phyloP scores from a whole-genome alignment of 176 grass and related monocot genomes.

The Musa schizocarpa region DNA sequence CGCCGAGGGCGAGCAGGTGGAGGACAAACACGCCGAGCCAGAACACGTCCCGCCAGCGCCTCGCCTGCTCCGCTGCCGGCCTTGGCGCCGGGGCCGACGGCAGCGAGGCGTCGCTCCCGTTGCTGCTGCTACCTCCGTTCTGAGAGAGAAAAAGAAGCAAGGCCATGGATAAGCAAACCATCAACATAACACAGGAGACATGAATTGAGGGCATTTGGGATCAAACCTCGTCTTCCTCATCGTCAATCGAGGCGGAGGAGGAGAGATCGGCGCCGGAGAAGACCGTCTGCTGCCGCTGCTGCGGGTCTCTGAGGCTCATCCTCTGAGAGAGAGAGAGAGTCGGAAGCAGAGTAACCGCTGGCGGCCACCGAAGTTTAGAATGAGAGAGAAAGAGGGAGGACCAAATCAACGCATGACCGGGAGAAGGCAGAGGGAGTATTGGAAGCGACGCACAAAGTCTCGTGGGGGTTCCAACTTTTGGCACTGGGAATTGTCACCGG shows the following conservation, averaged over 20 bases:
- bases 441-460: too few relatives aligned
- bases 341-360: constrained; percentile 1
- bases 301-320: constrained; percentile 1
- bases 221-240: constrained; percentile 14
- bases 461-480: too few relatives aligned
- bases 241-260: constrained; percentile 13
- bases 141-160: not conserved
- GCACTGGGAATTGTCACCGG: too few relatives aligned
- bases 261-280: constrained; percentile 14
- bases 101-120: constrained; percentile 25
- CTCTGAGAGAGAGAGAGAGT: not conserved
- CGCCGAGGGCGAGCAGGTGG: constrained; percentile 68
- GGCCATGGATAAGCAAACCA: too few relatives aligned
- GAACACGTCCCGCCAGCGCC: constrained; percentile 83
- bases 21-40: constrained; percentile 82
- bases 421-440: not conserved
- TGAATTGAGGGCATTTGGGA: not conserved
- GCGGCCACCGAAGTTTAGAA: too few relatives aligned
- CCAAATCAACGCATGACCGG: not conserved
- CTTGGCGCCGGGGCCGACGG: not conserved
- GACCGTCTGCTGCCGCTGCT: not conserved
- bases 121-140: constrained; percentile 13
- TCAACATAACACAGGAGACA: not conserved
- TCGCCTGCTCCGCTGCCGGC: constrained; percentile 13
- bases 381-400: not conserved